Evolutionary conservation across 768 basidiomycete genomes (phyloP).

Genomic region (Saitozyma sp.): DNA sequence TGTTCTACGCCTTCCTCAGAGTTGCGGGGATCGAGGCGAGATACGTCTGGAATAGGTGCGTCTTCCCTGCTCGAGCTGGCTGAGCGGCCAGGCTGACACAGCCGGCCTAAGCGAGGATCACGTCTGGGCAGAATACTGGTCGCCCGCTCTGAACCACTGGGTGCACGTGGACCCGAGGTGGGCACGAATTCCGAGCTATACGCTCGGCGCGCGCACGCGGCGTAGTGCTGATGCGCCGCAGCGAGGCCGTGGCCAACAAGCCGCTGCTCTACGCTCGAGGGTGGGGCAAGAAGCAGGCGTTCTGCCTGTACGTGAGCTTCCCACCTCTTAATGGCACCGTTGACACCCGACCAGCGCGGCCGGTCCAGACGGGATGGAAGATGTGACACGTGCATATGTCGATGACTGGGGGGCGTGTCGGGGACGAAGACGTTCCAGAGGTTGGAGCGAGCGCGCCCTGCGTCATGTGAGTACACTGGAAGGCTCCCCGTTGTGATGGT

Average conservation of each 20-base stretch:
- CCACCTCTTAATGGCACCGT: constrained; percentile 1
- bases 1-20: constrained; percentile 54
- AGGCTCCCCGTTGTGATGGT: background rate
- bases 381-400: constrained; percentile 48
- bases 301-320: constrained; percentile 46
- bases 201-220: no score
- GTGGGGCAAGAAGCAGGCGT: constrained; percentile 56
- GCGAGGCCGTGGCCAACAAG: constrained; percentile 52
- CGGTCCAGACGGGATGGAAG: constrained; percentile 37
- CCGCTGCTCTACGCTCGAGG: constrained; percentile 54
- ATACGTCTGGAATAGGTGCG: constrained; percentile 50
- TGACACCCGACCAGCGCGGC: constrained; percentile 26
- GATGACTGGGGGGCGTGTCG: constrained; percentile 35
- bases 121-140: constrained; percentile 55
- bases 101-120: constrained; percentile 55
- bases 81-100: constrained; percentile 1
- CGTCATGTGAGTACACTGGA: constrained; percentile 24
- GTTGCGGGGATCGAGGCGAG: constrained; percentile 51
- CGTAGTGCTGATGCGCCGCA: constrained; percentile 10
- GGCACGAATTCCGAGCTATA: background rate
- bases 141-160: constrained; percentile 49
- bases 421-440: constrained; percentile 18
- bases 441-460: constrained; percentile 41
- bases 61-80: background rate
- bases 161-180: constrained; percentile 55